Evolutionary conservation across 345 rosid genomes (phyloP), one percentile per base, ranked within the genome.

Genomic region (Euclidium syriacum): DNA sequence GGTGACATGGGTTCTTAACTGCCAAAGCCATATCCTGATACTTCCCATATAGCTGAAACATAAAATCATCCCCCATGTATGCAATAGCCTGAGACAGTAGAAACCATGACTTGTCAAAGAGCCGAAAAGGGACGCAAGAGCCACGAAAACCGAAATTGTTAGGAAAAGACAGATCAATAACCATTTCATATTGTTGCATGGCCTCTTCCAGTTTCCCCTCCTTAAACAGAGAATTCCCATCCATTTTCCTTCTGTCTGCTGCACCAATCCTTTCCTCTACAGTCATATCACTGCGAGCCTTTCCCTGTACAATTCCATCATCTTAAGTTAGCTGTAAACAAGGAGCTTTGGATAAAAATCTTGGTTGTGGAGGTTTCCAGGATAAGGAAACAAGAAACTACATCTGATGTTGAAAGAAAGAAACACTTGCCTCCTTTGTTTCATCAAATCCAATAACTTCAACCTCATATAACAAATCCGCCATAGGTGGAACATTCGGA

Each of bases 181-280:
- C 98, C 97, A 90, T 92, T 80, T 92, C 98, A 87, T 92, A 92
- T 64, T 92, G 96, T 62, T 85, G 97, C 86, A 87, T 83, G 67
- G 98, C 98, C 79, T 90, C 97, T 77, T 89, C 96, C 33, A 87
- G 68, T 77, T 89, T 87, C 24, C 80, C 94, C 34, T 82, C 95
- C 70, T 82, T 85, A 57, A 81, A 92, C 14, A 89, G 74, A 44
- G 76, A 65, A 80, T 92, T 92, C 51, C 98, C 97, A 52, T 92
- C 95, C 96, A 82, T 89, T 77, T 87, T 92, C 73, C 96, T 77
- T 76, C 91, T 71, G 68, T 89, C 98, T 50, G 98, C 97, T 34
- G 90, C 81, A 58, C 95, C 86, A 61, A 92, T 87, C 73, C 97
- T 83, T 75, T 89, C 98, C 78, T 92, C 97, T 8, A 76, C 98